Conservation (phyloP, 805 yeast genomes). For the Cyberlindnera meyerae region DNA sequence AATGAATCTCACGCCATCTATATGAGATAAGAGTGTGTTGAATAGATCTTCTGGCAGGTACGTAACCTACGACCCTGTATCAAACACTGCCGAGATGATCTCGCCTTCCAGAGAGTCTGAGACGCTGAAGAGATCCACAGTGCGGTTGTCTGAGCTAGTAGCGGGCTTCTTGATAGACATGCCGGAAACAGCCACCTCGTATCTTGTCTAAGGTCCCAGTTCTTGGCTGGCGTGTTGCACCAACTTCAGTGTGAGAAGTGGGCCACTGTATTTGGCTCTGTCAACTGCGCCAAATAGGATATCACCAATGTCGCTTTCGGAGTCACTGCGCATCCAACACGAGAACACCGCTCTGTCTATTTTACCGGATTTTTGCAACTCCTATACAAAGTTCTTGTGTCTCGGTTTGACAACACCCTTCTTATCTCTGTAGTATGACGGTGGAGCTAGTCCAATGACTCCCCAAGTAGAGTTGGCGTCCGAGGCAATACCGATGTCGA, state of each 20-base stretch:
- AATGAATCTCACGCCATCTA: slow-evolving; percentile 1
- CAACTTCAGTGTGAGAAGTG: slow-evolving; percentile 30
- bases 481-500: slow-evolving; percentile 31
- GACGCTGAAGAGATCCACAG: slow-evolving; percentile 8
- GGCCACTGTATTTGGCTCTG: slow-evolving; percentile 32
- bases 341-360: slow-evolving; percentile 18
- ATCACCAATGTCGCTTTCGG: slow-evolving; percentile 10
- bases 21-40: slow-evolving; percentile 1
- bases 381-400: slow-evolving; percentile 10
- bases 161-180: slow-evolving; percentile 3
- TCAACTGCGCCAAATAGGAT: slow-evolving; percentile 40
- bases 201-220: slow-evolving; percentile 8
- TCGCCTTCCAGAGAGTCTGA: slow-evolving; percentile 3
- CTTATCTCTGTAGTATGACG: slow-evolving; percentile 6
- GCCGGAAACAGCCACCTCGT: slow-evolving; percentile 14
- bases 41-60: slow-evolving; percentile 18
- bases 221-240: slow-evolving; percentile 11
- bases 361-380: slow-evolving; percentile 4
- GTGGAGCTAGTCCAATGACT: slow-evolving; percentile 28
- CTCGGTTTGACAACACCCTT: slow-evolving; percentile 4
- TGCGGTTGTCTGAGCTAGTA: not conserved
- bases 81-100: slow-evolving; percentile 15
- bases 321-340: slow-evolving; percentile 15
- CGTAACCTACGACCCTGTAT: slow-evolving; percentile 20
- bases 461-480: slow-evolving; percentile 39